A percentile compares a stretch with the other conserved stretches of the same genome.
phyloP scores from a whole-genome alignment of 2,329 filamentous ascomycete species.

The Paramyrothecium roridum region DNA sequence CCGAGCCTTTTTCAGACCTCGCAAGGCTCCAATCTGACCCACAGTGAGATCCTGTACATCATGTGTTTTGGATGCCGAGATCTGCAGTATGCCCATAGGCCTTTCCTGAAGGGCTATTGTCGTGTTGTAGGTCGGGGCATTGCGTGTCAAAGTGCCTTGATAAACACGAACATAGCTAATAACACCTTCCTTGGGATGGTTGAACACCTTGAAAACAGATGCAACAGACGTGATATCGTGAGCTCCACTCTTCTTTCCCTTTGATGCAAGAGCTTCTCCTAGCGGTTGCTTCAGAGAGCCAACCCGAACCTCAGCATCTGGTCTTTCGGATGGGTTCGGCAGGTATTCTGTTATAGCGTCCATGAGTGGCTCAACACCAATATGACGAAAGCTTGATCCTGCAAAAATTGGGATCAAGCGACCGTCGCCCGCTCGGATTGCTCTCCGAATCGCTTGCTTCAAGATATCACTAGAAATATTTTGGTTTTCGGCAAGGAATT shows the following conservation, averaged over 20 bases:
- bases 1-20: constrained; percentile 83
- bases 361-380: constrained; percentile 87
- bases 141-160: constrained; percentile 73
- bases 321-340: constrained; percentile 76
- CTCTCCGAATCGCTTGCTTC: constrained; percentile 69
- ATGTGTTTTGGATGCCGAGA: constrained; percentile 84
- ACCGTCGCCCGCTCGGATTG: constrained; percentile 65
- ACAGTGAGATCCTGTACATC: constrained; percentile 77
- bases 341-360: constrained; percentile 87
- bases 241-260: constrained; percentile 31
- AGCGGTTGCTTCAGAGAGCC: constrained; percentile 45
- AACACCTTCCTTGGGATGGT: constrained; percentile 80
- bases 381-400: constrained; percentile 88
- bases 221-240: constrained; percentile 45
- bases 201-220: constrained; percentile 91
- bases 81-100: constrained; percentile 77
- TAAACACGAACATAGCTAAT: constrained; percentile 93
- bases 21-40: constrained; percentile 92
- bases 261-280: constrained; percentile 32
- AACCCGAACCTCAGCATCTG: constrained; percentile 73
- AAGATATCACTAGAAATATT: constrained; percentile 69
- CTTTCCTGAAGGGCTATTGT: constrained; percentile 76
- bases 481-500: constrained; percentile 74
- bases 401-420: constrained; percentile 83
- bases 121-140: constrained; percentile 80